These are phyloP conservation scores for Leishmania tarentolae DNA, from an alignment of 208 protist genomes.

Conservation along the genomic window DNA sequence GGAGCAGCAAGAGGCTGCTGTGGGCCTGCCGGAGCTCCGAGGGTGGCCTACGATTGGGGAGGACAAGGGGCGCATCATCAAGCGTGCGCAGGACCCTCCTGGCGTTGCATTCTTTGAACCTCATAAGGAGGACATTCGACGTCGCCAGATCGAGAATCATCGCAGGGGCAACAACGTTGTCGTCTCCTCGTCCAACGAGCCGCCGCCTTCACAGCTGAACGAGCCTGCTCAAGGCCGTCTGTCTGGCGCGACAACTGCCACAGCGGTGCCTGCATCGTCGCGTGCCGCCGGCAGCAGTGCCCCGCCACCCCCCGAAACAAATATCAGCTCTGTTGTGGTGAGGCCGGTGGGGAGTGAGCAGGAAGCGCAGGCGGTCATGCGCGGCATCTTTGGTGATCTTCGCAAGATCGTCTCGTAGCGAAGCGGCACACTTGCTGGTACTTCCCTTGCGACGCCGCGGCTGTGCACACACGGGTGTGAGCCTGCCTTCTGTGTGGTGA, in stretches of 20 bases:
- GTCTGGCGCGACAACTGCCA: neutral
- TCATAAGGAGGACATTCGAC: constrained; percentile 34
- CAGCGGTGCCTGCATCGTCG: neutral
- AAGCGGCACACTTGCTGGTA: neutral
- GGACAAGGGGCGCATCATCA: constrained; percentile 65
- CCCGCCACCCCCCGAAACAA: constrained; percentile 31
- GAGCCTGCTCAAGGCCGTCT: neutral
- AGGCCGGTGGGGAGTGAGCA: constrained; percentile 32
- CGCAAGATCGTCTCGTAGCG: constrained; percentile 14
- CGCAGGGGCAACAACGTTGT: constrained; percentile 21
- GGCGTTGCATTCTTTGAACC: constrained; percentile 81
- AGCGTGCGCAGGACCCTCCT: constrained; percentile 59
- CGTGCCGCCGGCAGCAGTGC: neutral
- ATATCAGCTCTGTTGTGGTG: constrained; percentile 34
- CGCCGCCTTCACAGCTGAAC: neutral
- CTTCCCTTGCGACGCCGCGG: neutral
- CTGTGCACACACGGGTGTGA: neutral
- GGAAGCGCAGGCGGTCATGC: constrained; percentile 39
- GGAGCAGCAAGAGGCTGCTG: constrained; percentile 30
- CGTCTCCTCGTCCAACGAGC: neutral
- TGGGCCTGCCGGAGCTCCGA: constrained; percentile 31
- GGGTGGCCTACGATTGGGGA: constrained; percentile 68
- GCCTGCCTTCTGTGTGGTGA: neutral
- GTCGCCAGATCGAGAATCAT: constrained; percentile 53
- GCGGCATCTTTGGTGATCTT: constrained; percentile 31